Conservation (phyloP, 192 early-diverging fungal genomes). For the Cladochytrium replicatum region DNA sequence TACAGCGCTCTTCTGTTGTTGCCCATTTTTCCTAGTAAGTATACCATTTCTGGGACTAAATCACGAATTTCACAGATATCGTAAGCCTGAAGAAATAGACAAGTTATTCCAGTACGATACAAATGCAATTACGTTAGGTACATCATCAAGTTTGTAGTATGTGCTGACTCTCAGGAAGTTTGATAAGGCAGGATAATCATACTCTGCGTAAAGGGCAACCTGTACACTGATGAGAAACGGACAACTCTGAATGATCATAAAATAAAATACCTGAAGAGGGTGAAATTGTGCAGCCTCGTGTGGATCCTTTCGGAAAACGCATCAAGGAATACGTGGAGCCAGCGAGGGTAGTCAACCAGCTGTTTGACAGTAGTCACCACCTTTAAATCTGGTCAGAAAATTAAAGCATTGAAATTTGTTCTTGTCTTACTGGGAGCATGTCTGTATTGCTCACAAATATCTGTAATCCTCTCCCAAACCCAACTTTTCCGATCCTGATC, state of each 20-base stretch:
- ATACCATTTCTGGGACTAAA: constrained; percentile 97
- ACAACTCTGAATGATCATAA: constrained; percentile 5
- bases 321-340: constrained; percentile 85
- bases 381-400: too few relatives aligned
- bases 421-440: constrained; percentile 55
- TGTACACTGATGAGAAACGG: too few relatives aligned
- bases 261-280: constrained; percentile 21
- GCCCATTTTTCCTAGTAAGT: constrained; percentile 92
- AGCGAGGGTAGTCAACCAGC: constrained; percentile 45
- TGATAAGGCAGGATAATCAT: constrained; percentile 60
- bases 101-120: constrained; percentile 10
- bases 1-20: constrained; percentile 85
- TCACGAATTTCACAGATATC: constrained; percentile 72
- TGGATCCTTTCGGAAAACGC: constrained; percentile 63
- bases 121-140: constrained; percentile 14
- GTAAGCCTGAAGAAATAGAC: constrained; percentile 47
- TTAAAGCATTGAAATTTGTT: neutral
- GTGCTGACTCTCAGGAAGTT: constrained; percentile 77
- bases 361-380: constrained; percentile 46
- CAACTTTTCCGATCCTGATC: neutral
- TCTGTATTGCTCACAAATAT: constrained; percentile 78
- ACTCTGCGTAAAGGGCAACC: constrained; percentile 88
- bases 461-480: too few relatives aligned
- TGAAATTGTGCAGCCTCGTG: constrained; percentile 25
- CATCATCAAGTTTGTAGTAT: constrained; percentile 67